Percentiles rank a stretch among this genome's conserved stretches.
phyloP scores from a whole-genome alignment of 306 rosid genomes.

The Medicago ruthenica region DNA sequence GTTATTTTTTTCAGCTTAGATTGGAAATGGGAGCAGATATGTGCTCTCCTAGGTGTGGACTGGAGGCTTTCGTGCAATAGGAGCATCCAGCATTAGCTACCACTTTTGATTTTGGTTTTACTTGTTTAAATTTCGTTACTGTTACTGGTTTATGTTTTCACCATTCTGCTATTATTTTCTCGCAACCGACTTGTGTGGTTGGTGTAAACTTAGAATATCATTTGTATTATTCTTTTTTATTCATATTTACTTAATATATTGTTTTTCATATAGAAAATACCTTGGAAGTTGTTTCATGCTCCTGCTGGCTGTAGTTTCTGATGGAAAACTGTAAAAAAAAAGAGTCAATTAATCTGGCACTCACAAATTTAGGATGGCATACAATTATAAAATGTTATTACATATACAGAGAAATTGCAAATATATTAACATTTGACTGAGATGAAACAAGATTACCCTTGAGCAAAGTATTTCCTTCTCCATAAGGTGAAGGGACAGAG shows the following conservation, averaged over 20 bases:
- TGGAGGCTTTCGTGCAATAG: conserved; percentile 44
- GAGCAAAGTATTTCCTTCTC: no score
- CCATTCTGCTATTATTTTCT: conserved; percentile 26
- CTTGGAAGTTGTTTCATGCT: neutral
- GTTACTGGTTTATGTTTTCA: neutral
- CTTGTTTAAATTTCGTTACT: conserved; percentile 1
- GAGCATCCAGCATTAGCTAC: conserved; percentile 44
- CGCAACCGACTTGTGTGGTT: conserved; percentile 39
- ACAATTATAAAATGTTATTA: neutral
- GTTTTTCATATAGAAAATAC: neutral
- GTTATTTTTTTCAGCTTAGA: conserved; percentile 38
- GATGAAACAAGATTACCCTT: neutral
- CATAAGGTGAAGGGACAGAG: no score
- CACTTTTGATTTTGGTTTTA: conserved; percentile 23
- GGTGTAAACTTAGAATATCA: conserved; percentile 42
- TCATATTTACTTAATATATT: conserved; percentile 24
- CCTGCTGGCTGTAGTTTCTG: neutral
- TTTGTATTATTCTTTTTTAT: conserved; percentile 34
- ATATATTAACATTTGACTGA: neutral
- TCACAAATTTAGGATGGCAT: neutral
- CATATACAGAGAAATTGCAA: neutral
- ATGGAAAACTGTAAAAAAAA: neutral
- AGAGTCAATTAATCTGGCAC: neutral
- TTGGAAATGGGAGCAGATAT: conserved; percentile 39
- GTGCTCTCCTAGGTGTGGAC: conserved; percentile 44